Evolutionary conservation across 169 alveolate species (phyloP), one percentile per base, ranked within the genome.

Genomic region (Plasmodium malariae): DNA sequence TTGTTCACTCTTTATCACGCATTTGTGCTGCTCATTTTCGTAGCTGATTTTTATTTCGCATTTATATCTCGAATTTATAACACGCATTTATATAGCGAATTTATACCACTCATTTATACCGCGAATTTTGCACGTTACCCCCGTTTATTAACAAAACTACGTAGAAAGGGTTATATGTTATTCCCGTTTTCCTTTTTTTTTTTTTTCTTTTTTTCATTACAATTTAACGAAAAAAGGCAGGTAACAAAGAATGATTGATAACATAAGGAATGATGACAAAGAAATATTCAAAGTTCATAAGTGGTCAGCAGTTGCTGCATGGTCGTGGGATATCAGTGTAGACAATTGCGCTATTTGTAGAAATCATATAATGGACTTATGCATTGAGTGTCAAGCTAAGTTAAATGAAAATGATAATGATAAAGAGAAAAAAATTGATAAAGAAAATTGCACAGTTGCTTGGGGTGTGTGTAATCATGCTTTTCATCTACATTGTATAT

Each of bases 381-480:
- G 99, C 89, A 97, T 98, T 55, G 99, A 98, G 89, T 98, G 99
- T 85, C 99, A 98, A 94, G 99, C 99, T 21, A 94, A 96, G 49
- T 94, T 93, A 86, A 96, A 93, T 32, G 94, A 94, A 24, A 28
- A 71, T 67, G 88, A 63, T 34, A 88, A 74, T 45, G 83, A 76
- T 54, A 59, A 67, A 36, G 65, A 62, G 34, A 90, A 92, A 88
- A 69, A 88, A 89, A 74, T 72, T 93, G 93, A 94, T 80, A 92
- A 88, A 86, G 98, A 96, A 55, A 99, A 97, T 74, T 98, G 99
- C 90, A 96, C 99, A n/a, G 99, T 98, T 26, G 99, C 99, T n/a
- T 98, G 99, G 99, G 99, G 99, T 28, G 98, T 96, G 28, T 98
- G 99, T 89, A 98, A 98, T 92, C 99, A 98, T 90, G 99, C 99